Base-by-base conservation (phyloP, 371 early-diverging fungal genomes). In the Mortierella sp. region DNA sequence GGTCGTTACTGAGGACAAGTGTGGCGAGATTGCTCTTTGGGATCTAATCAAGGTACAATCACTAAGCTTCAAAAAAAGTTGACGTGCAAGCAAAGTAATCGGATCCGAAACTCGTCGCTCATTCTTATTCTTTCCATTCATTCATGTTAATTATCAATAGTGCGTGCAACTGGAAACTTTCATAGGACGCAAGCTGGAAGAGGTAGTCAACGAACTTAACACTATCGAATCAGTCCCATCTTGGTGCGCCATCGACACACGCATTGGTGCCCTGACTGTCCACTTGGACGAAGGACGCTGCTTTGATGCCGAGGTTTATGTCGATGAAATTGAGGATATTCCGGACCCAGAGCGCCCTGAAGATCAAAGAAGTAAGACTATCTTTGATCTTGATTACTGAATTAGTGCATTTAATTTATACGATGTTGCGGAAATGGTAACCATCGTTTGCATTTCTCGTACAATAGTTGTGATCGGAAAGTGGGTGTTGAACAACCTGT, bases 211-310 rank as follows among this genome's bases (percentile, higher is more conserved):
- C 52, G 90, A 91, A 60, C 88, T 94, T 79, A 94, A 96, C 70
- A 91, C 95, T 3, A 85, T 91, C 9, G 97, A 98, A 78, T 95
- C 96, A 54, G 94, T 96, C 54, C 95, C 96, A 31, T 91, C 95
- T 26, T 99, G 99, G 99, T 98, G 98, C 86, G 88, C 94, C 0
- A 92, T 99, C 13, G 98, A 98, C 84, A 97, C 95, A 7, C 95
- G 95, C 63, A 95, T 95, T 73, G 99, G 98, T 44, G 91, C 93
- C 10, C 89, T 99, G 50, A 95, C 96, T 3, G 95, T 98, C 5
- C 97, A 96, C 82, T 76, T 98, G 77, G 96, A 96, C 52, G 97
- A 97, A 77, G 89, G 80, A 3, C 91, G 91, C 48, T 95, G 95
- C 80, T 95, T 93, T 86, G 98, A 97, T 78, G 94, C 95, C 68